Percentiles rank a stretch among this genome's conserved stretches.
Conservation (phyloP, 805 yeast species). For the Wickerhamomyces kurtzmanii region DNA sequence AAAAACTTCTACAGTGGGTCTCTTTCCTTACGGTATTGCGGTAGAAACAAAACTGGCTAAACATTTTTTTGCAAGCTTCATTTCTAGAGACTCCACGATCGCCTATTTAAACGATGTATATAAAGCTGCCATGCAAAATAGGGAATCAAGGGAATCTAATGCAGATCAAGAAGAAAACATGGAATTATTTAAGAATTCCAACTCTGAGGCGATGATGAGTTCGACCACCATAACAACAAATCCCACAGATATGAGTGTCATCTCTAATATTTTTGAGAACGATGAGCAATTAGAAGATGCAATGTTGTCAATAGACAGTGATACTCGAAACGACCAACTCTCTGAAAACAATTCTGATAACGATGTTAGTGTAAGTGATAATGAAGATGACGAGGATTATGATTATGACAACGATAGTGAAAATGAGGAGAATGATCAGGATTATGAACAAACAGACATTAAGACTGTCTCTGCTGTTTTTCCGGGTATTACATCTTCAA, state of each 20-base stretch:
- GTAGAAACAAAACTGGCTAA: constrained; percentile 54
- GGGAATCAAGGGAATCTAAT: no score
- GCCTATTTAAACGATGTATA: constrained; percentile 56
- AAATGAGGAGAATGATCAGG: constrained; percentile 15
- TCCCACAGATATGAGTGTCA: no score
- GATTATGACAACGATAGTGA: constrained; percentile 16
- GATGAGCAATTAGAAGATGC: constrained; percentile 21
- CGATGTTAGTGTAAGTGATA: constrained; percentile 22
- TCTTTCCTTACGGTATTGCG: constrained; percentile 83
- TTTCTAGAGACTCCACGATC: constrained; percentile 70
- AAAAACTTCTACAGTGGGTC: constrained; percentile 76
- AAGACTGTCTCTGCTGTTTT: no score
- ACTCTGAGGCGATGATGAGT: no score
- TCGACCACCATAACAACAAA: no score
- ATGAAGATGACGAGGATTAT: constrained; percentile 15
- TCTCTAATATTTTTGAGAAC: no score
- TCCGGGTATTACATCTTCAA: constrained; percentile 4
- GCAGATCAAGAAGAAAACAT: no score
- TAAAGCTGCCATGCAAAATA: no score
- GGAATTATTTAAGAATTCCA: no score
- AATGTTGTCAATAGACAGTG: constrained; percentile 35
- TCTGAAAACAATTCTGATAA: constrained; percentile 15
- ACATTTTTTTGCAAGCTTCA: constrained; percentile 80
- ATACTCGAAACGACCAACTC: constrained; percentile 14
- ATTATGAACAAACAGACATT: no score